Percentiles rank a stretch among this genome's conserved stretches.
These are phyloP conservation scores for Rosa multiflora DNA, from an alignment of 306 rosid species.

Conservation along the genomic window DNA sequence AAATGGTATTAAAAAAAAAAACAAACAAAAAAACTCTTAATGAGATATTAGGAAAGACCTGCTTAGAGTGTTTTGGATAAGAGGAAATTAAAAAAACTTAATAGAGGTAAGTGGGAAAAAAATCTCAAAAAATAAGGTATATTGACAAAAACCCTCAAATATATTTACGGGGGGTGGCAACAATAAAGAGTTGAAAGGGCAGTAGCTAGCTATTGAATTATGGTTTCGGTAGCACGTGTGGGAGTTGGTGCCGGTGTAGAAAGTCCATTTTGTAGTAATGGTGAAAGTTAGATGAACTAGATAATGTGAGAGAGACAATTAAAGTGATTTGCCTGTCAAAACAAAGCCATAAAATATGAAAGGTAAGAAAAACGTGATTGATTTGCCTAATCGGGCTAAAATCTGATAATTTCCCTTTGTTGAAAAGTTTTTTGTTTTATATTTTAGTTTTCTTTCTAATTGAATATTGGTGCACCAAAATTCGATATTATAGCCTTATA, in stretches of 20 bases:
- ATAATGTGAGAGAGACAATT: not conserved
- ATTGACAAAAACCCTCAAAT: no score
- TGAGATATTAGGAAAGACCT: no score
- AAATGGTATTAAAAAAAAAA: no score
- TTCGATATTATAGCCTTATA: not conserved
- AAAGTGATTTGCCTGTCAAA: not conserved
- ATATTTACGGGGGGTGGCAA: not conserved
- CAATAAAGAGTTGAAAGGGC: not conserved
- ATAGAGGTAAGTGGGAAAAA: no score
- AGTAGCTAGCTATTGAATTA: not conserved
- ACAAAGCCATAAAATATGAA: not conserved
- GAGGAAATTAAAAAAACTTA: no score
- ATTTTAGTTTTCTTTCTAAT: not conserved
- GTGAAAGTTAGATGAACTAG: constrained; percentile 7
- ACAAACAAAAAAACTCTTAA: no score
- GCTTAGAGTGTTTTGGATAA: no score
- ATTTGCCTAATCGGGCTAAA: not conserved
- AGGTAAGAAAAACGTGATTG: not conserved
- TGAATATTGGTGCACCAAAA: not conserved
- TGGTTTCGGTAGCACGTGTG: not conserved
- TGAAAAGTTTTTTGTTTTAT: not conserved
- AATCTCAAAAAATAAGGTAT: no score
- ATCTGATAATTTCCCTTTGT: not conserved
- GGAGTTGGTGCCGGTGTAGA: not conserved
- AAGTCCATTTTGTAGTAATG: not conserved